These are phyloP conservation scores for Venturia asperata DNA, from an alignment of 2,329 filamentous ascomycete species.

Conservation along the genomic window DNA sequence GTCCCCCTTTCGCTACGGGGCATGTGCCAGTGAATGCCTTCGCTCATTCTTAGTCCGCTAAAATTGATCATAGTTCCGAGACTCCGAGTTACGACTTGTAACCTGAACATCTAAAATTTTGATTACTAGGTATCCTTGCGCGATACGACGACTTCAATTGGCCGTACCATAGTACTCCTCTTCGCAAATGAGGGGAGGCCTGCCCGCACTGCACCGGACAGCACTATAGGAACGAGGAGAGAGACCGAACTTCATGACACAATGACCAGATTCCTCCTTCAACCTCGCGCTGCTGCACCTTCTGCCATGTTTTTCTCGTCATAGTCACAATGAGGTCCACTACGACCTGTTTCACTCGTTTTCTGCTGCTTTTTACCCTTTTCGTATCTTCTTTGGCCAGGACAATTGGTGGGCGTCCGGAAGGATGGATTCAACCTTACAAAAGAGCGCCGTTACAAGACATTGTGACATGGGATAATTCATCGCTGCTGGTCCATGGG, in stretches of 20 bases:
- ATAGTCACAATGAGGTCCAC: background rate
- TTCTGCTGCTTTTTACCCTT: constrained; percentile 33
- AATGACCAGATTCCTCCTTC: background rate
- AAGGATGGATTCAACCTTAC: constrained; percentile 43
- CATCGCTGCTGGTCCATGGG: constrained; percentile 63
- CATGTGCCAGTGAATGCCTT: background rate
- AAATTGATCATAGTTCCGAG: background rate
- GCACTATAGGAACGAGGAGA: background rate
- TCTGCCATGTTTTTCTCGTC: background rate
- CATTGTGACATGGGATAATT: constrained; percentile 63
- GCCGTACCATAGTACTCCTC: background rate
- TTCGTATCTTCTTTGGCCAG: constrained; percentile 41
- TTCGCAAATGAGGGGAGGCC: background rate
- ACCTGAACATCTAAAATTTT: background rate
- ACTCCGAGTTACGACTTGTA: background rate
- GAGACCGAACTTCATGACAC: background rate
- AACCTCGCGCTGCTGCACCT: background rate
- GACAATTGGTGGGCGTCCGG: constrained; percentile 44
- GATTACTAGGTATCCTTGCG: background rate
- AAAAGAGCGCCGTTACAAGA: constrained; percentile 48
- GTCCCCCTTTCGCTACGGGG: background rate
- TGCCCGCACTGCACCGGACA: background rate
- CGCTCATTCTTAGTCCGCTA: background rate
- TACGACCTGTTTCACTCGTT: constrained; percentile 16
- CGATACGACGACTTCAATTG: background rate